Evolutionary conservation across 2,329 filamentous ascomycete genomes (phyloP), one percentile per base, ranked within the genome.

Genomic region (Blumeria hordei): DNA sequence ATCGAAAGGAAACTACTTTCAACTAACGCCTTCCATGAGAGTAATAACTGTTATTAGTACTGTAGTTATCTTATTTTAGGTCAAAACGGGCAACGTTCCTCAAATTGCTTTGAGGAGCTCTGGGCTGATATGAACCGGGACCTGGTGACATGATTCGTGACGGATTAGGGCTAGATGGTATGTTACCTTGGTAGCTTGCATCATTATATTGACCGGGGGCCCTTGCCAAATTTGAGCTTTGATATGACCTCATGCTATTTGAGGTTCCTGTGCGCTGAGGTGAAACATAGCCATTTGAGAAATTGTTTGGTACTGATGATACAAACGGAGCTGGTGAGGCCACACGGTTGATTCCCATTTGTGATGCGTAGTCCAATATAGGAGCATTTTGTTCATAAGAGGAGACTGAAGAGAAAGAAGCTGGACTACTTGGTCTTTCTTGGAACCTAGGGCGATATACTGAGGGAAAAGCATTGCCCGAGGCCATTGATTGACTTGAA

Each of bases 321-420:
- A 11, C 11, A 11, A 41, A 61, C 50, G 64, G 62, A 32, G 59
- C 61, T 35, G 63, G 63, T 18, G 62, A 62, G 18, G 47, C 58
- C 35, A 60, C 43, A 47, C 61, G 58, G 33, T 55, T 59, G 54
- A 73, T 74, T 18, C 78, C 79, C 75, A 83, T 82, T 6, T 74
- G 72, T 35, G 74, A 72, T 6, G 80, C 78, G 57, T 76, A 71
- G 16, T 69, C 67, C 39, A 84, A 67, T 6, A 86, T 71, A 0
- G 83, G 77, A 7, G 76, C 74, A 57, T 81, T 77, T 2, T 81
- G 79, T 11, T 73, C 75, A 62, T 78, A 82, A 63, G 74, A 84
- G n/a, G 70, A 62, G 49, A 63, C 68, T 2, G 74, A 72, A 56
- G 65, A 70, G 34, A 67, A 68, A 0, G 81, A 66, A 41, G 71